These are phyloP conservation scores for Russula compacta DNA, from an alignment of 768 basidiomycete genomes.

Conservation along the genomic window DNA sequence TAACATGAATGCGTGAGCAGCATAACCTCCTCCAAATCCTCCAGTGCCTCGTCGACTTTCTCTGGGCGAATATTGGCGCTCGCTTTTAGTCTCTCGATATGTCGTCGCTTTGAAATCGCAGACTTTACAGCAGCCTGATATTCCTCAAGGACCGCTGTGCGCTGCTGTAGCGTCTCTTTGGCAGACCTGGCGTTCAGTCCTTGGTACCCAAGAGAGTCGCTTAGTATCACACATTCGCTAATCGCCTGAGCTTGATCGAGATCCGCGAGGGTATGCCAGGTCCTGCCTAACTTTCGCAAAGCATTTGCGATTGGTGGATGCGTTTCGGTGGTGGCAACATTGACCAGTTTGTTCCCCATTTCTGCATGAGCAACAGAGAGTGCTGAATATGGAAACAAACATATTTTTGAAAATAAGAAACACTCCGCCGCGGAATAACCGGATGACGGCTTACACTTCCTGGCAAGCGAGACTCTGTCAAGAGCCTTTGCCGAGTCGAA, in stretches of 20 bases:
- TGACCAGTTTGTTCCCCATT: constrained; percentile 88
- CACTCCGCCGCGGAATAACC: neutral
- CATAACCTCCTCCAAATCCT: constrained; percentile 84
- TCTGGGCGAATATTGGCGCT: constrained; percentile 80
- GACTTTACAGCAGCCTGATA: constrained; percentile 89
- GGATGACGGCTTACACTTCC: constrained; percentile 52
- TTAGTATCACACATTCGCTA: constrained; percentile 89
- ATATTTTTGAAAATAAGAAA: constrained; percentile 9
- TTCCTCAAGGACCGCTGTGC: constrained; percentile 87
- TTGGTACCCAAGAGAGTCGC: constrained; percentile 95
- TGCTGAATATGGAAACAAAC: constrained; percentile 35
- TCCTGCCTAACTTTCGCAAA: constrained; percentile 75
- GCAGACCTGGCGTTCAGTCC: constrained; percentile 95
- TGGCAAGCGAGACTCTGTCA: constrained; percentile 70
- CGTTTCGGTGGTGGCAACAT: constrained; percentile 80
- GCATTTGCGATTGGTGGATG: constrained; percentile 80
- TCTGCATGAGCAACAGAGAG: constrained; percentile 74
- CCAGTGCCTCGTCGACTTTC: constrained; percentile 82
- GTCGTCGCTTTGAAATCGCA: constrained; percentile 85
- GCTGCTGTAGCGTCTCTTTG: constrained; percentile 86
- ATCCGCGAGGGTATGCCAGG: constrained; percentile 82
- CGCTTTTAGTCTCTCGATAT: constrained; percentile 82
- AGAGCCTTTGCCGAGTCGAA: constrained; percentile 88
- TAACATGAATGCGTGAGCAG: constrained; percentile 1
- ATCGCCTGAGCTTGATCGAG: constrained; percentile 86